Evolutionary conservation across 306 rosid genomes (phyloP).

Genomic region (Rosa lucieae): DNA sequence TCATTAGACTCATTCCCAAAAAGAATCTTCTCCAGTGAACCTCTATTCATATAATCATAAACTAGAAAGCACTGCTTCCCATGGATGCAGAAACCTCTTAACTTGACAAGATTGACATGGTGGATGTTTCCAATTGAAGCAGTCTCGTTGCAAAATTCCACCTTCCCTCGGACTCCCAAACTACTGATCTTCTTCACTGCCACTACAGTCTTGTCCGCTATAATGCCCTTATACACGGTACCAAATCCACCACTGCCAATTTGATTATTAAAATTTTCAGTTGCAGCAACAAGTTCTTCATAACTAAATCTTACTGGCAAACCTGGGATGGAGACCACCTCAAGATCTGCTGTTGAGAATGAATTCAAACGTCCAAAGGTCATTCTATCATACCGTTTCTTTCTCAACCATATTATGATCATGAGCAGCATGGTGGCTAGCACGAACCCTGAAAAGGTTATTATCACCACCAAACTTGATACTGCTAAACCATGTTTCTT

Average conservation of each 20-base stretch:
- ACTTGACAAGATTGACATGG: slow-evolving; percentile 25
- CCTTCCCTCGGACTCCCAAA: slow-evolving; percentile 26
- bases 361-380: slow-evolving; percentile 5
- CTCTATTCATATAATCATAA: slow-evolving; percentile 20
- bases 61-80: slow-evolving; percentile 13
- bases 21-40: slow-evolving; percentile 24
- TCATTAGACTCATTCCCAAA: slow-evolving; percentile 5
- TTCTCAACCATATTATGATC: slow-evolving; percentile 12
- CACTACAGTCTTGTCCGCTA: slow-evolving; percentile 15
- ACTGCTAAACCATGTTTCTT: slow-evolving; percentile 2
- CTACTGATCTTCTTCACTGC: slow-evolving; percentile 35
- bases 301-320: slow-evolving; percentile 25
- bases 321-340: slow-evolving; percentile 24
- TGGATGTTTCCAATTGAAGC: slow-evolving; percentile 24
- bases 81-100: slow-evolving; percentile 21
- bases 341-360: slow-evolving; percentile 12
- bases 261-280: slow-evolving; percentile 23
- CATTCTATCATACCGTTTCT: neutral
- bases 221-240: slow-evolving; percentile 28
- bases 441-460: slow-evolving; percentile 14
- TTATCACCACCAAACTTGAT: slow-evolving; percentile 13
- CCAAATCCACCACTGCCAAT: slow-evolving; percentile 39
- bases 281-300: slow-evolving; percentile 24
- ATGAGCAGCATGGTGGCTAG: neutral
- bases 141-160: slow-evolving; percentile 24